Evolutionary conservation across 768 basidiomycete species (phyloP).

Genomic region (Kwoniella bestiolae): DNA sequence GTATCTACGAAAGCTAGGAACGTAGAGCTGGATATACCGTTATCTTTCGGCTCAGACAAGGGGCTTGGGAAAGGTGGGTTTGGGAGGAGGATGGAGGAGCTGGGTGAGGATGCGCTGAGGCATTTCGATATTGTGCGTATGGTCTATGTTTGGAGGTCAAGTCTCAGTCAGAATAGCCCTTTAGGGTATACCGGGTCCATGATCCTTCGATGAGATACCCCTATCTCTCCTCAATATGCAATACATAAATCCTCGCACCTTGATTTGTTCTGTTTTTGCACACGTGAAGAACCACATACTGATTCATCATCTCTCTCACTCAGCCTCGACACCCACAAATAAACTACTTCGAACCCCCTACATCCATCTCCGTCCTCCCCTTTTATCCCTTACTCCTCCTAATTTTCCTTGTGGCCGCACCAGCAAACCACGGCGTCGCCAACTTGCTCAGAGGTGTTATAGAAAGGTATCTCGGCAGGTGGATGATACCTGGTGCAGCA

Average conservation of each 20-base stretch:
- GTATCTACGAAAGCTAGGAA: slow-evolving; percentile 17
- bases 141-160: neutral
- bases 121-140: slow-evolving; percentile 19
- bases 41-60: neutral
- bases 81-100: slow-evolving; percentile 17
- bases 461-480: slow-evolving; percentile 12
- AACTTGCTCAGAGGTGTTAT: slow-evolving; percentile 6
- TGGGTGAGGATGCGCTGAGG: slow-evolving; percentile 17
- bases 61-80: slow-evolving; percentile 18
- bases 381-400: slow-evolving; percentile 15
- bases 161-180: neutral
- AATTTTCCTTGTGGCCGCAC: slow-evolving; percentile 11
- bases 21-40: slow-evolving; percentile 21
- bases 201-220: too few species aligned
- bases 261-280: too few species aligned
- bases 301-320: too few species aligned
- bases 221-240: too few species aligned
- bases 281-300: too few species aligned
- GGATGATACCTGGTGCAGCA: slow-evolving; percentile 14
- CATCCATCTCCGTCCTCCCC: neutral
- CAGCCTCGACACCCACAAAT: slow-evolving; percentile 21
- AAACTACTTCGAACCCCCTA: slow-evolving; percentile 11
- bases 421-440: neutral
- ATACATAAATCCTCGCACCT: too few species aligned
- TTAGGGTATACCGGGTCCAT: neutral